Evolutionary conservation across 257 asterid genomes (phyloP).

Genomic region (Salvia rosmarinus): DNA sequence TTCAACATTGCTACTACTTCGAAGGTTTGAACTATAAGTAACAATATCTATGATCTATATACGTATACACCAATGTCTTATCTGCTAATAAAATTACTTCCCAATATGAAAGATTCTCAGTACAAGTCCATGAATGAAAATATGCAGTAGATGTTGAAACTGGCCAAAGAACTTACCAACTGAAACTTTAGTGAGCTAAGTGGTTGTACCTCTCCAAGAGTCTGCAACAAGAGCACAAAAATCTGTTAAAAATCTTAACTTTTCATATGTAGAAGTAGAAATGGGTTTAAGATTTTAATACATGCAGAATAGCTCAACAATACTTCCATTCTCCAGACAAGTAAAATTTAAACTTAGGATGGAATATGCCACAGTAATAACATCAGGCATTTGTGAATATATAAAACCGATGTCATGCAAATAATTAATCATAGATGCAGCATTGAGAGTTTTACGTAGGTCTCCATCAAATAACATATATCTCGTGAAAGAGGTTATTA

Average conservation of each 20-base stretch:
- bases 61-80: neutral
- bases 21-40: conserved; percentile 9
- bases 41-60: neutral
- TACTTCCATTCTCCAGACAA: conserved; percentile 5
- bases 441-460: conserved; percentile 1
- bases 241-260: conserved; percentile 24
- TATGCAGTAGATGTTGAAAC: conserved; percentile 15
- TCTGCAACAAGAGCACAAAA: conserved; percentile 49
- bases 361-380: neutral
- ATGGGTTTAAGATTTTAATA: conserved; percentile 15
- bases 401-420: neutral
- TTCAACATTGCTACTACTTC: neutral
- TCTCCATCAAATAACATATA: conserved; percentile 2
- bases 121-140: neutral
- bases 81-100: neutral
- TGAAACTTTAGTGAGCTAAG: conserved; percentile 70
- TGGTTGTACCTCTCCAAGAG: conserved; percentile 81
- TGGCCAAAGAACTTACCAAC: conserved; percentile 59
- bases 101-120: neutral
- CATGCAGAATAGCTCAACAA: neutral
- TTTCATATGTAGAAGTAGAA: neutral
- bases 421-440: conserved; percentile 6
- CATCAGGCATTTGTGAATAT: neutral
- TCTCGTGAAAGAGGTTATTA: conserved; percentile 10
- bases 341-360: neutral